phyloP scores from a whole-genome alignment of 2,329 filamentous ascomycete species.

The Colletotrichum trifolii region DNA sequence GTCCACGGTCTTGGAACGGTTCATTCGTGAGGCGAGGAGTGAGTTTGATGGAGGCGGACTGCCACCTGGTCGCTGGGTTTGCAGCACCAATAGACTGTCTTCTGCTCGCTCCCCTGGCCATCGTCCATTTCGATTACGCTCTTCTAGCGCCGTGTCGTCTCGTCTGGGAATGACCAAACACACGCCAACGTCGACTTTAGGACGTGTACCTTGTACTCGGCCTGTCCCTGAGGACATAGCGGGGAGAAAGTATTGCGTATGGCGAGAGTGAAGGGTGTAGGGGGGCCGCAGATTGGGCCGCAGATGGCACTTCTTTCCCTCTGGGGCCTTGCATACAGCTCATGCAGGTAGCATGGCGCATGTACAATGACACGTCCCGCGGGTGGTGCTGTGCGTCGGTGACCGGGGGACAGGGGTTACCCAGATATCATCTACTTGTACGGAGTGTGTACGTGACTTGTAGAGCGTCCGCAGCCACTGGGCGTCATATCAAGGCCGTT shows the following conservation, averaged over 20 bases:
- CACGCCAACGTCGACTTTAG: no score
- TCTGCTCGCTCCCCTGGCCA: constrained; percentile 10
- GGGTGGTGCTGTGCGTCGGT: constrained; percentile 33
- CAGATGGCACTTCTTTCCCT: constrained; percentile 32
- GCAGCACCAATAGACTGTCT: constrained; percentile 15
- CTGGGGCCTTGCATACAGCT: constrained; percentile 36
- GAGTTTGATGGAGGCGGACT: constrained; percentile 8
- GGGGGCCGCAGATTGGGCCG: constrained; percentile 35
- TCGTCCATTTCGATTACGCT: constrained; percentile 19
- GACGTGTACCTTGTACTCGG: constrained; percentile 27
- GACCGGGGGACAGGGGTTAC: constrained; percentile 14
- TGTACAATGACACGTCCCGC: constrained; percentile 34
- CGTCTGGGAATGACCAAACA: constrained; percentile 6
- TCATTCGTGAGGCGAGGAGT: constrained; percentile 30
- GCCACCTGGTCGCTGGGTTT: constrained; percentile 15
- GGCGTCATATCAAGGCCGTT: constrained; percentile 27
- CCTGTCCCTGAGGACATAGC: constrained; percentile 10
- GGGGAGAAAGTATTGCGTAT: background rate
- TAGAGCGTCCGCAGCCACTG: constrained; percentile 11
- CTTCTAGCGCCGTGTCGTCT: constrained; percentile 24
- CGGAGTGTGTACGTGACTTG: background rate
- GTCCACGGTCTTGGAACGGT: constrained; percentile 30
- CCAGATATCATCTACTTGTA: constrained; percentile 18
- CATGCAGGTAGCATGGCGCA: constrained; percentile 33
- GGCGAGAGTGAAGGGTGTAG: constrained; percentile 18